phyloP scores from a whole-genome alignment of 108 stramenopile genomes.

The Epipyxis sp. region DNA sequence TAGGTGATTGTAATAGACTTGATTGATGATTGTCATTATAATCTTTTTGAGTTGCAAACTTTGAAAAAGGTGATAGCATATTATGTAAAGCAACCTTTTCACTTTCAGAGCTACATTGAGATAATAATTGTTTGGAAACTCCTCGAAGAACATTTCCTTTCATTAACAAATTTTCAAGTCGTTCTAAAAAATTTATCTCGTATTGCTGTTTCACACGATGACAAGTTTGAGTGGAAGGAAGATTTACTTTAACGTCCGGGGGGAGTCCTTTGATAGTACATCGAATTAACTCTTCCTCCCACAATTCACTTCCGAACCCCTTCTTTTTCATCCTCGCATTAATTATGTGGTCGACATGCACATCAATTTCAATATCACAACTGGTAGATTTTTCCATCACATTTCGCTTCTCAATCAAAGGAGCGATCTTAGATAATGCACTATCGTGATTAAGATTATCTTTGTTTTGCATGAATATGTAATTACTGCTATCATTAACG shows the following conservation, averaged over 20 bases:
- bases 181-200: not conserved
- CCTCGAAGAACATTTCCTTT: not conserved
- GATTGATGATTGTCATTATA: no score
- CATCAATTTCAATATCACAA: slow-evolving; percentile 1
- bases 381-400: not conserved
- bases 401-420: not conserved
- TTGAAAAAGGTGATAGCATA: no score
- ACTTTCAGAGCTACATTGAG: no score
- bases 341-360: not conserved
- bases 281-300: slow-evolving; percentile 9
- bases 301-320: not conserved
- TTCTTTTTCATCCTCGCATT: not conserved
- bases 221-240: not conserved
- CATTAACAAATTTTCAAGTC: not conserved
- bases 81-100: no score
- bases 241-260: not conserved
- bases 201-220: not conserved
- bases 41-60: no score
- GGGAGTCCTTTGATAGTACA: not conserved
- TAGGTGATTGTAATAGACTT: no score
- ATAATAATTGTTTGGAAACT: not conserved
- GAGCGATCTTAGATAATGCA: not conserved
- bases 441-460: no score
- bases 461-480: no score
- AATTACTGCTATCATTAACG: no score